Base-by-base conservation (phyloP, 1,284 basidiomycete species). In the Takashimella tepidaria region DNA sequence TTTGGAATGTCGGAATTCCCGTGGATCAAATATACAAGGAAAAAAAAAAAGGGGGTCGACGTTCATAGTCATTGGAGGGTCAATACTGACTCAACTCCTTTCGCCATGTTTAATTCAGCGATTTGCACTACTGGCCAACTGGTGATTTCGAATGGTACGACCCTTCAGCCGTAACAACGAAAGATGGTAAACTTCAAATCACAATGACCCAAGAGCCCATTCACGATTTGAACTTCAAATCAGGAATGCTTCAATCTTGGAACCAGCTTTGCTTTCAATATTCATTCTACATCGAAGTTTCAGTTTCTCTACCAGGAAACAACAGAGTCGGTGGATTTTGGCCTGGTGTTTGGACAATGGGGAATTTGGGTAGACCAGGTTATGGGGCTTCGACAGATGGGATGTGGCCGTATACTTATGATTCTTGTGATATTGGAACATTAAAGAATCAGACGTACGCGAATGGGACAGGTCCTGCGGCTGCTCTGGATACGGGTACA, bases 331-430 rank as follows among this genome's bases (percentile, higher is more conserved):
- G 63, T 37, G 84, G 84, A 41, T 78, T 88, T 26, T 90, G 87
- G 87, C 87, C 87, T 20, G 86, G 84, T 43, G 72, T 87, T 56
- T 93, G 91, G 91, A 89, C 87, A 5, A 89, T 96, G 87, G 91
- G 91, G 3, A 95, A 95, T 66, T 80, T 96, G 3, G 91, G 85
- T 1, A 78, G 91, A 49, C 84, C 90, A 0, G 91, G 90, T 3
- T 86, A 89, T 69, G 80, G 84, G 20, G 89, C 86, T 0, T 85
- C 87, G 0, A 86, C 86, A 2, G 88, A 92, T 52, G 72, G 72
- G 5, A 64, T 64, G 21, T 74, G 72, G 73, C 72, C 74, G 5
- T 75, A 74, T 57, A 83, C 82, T 1, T 89, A 89, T 61, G 85
- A 88, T 66, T 71, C 80, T 1, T 92, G 89, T 68, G 89, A 91